Percentiles rank a stretch among this genome's conserved stretches.
Conservation (phyloP, 1,139 yeast genomes). For the Eremothecium coryli region DNA sequence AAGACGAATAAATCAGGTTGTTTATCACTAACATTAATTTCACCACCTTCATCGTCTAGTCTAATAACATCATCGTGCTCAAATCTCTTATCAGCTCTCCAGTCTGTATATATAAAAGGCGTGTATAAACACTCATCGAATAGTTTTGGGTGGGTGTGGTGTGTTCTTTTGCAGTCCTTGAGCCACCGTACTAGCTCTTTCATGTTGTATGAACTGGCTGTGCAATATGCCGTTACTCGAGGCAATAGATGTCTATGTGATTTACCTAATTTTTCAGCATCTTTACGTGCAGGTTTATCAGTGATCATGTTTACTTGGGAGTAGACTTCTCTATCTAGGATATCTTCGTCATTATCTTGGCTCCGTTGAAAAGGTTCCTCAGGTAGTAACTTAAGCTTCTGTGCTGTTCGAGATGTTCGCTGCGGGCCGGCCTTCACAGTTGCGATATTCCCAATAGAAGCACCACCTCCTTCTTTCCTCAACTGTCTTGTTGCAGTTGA, state of each 20-base stretch:
- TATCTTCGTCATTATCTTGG: slow-evolving; percentile 33
- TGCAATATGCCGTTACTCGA: slow-evolving; percentile 90
- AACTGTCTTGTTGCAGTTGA: no score
- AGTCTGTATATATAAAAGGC: slow-evolving; percentile 74
- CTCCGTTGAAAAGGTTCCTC: slow-evolving; percentile 47
- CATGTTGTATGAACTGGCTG: slow-evolving; percentile 88
- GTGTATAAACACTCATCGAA: slow-evolving; percentile 93
- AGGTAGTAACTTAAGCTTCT: slow-evolving; percentile 76
- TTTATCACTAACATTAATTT: slow-evolving; percentile 67
- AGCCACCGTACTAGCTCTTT: slow-evolving; percentile 79
- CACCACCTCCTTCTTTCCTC: not conserved
- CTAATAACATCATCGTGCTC: slow-evolving; percentile 46
- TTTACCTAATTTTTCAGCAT: slow-evolving; percentile 88
- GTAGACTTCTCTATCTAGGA: slow-evolving; percentile 49
- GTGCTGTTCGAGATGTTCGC: slow-evolving; percentile 79
- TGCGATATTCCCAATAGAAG: not conserved
- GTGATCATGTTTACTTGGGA: slow-evolving; percentile 78
- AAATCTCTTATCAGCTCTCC: slow-evolving; percentile 48
- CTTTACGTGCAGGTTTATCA: slow-evolving; percentile 86
- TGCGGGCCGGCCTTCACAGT: slow-evolving; percentile 50
- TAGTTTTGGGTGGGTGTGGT: slow-evolving; percentile 73
- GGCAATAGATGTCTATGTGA: slow-evolving; percentile 78
- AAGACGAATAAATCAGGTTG: slow-evolving; percentile 75
- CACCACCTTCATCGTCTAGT: slow-evolving; percentile 90
- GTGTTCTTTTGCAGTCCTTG: slow-evolving; percentile 63